Evolutionary conservation across 192 early-diverging fungal species (phyloP).

Genomic region (Gamsiella multidivaricata): DNA sequence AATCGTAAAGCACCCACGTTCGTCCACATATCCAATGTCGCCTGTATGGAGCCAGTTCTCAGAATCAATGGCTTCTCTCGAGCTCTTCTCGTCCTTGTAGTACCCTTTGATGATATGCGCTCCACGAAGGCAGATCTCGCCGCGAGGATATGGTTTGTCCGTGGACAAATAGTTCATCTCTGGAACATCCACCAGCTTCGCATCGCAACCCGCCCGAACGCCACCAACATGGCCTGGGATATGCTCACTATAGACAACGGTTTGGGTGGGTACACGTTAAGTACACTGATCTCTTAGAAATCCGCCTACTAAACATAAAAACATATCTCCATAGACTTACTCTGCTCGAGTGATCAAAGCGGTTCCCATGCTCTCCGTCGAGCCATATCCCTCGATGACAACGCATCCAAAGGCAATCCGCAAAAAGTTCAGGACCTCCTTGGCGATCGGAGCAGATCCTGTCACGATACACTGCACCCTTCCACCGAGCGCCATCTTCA

Average conservation of each 20-base stretch:
- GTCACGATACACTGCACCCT: constrained; percentile 67
- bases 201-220: constrained; percentile 62
- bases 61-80: constrained; percentile 74
- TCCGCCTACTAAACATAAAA: no score
- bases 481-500: constrained; percentile 80
- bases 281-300: no score
- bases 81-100: constrained; percentile 82
- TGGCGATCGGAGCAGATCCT: constrained; percentile 74
- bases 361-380: constrained; percentile 56
- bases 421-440: constrained; percentile 71
- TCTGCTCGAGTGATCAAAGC: constrained; percentile 47
- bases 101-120: constrained; percentile 77
- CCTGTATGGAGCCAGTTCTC: constrained; percentile 90
- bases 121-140: constrained; percentile 89
- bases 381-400: constrained; percentile 68
- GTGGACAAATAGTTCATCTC: constrained; percentile 82
- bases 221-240: constrained; percentile 81
- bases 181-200: constrained; percentile 88
- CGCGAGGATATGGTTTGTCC: constrained; percentile 81
- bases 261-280: no score
- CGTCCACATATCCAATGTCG: constrained; percentile 77
- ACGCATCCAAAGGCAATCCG: constrained; percentile 71
- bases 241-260: constrained; percentile 65
- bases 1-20: constrained; percentile 70
- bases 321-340: constrained; percentile 1